phyloP scores from a whole-genome alignment of 1,139 yeast genomes.

The Candida tropicalis region DNA sequence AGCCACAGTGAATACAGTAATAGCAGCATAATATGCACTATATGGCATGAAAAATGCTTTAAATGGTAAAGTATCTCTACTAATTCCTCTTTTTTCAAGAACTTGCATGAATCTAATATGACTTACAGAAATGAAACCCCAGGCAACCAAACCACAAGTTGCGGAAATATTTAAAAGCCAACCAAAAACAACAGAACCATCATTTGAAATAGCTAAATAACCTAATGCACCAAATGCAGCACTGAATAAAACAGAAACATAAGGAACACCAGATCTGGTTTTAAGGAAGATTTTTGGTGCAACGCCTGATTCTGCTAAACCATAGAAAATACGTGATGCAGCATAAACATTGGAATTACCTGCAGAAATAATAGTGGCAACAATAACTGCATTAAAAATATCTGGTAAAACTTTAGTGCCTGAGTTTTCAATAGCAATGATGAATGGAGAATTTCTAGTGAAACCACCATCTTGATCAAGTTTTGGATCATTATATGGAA shows the following conservation, averaged over 20 bases:
- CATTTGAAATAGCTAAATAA: constrained; percentile 62
- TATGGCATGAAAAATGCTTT: constrained; percentile 70
- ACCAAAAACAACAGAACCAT: constrained; percentile 70
- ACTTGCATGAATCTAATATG: constrained; percentile 72
- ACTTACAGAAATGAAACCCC: constrained; percentile 68
- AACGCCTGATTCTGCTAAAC: constrained; percentile 60
- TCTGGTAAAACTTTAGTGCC: constrained; percentile 72
- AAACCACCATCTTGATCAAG: constrained; percentile 28
- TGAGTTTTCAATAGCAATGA: constrained; percentile 62
- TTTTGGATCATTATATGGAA: constrained; percentile 71
- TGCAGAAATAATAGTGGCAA: constrained; percentile 71
- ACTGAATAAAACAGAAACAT: constrained; percentile 58
- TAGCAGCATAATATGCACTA: constrained; percentile 59
- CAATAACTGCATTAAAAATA: constrained; percentile 75
- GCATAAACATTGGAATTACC: constrained; percentile 79
- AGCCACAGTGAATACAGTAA: constrained; percentile 53
- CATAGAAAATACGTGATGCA: constrained; percentile 72
- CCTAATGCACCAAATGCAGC: constrained; percentile 67
- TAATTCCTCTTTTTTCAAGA: constrained; percentile 57
- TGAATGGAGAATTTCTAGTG: constrained; percentile 53
- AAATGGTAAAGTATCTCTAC: constrained; percentile 69
- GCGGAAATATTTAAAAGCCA: constrained; percentile 86
- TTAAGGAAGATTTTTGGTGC: constrained; percentile 60
- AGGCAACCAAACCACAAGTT: constrained; percentile 72
- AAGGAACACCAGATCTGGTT: constrained; percentile 70